Evolutionary conservation across 2,329 filamentous ascomycete species (phyloP).

Genomic region (Microdochium paspali): DNA sequence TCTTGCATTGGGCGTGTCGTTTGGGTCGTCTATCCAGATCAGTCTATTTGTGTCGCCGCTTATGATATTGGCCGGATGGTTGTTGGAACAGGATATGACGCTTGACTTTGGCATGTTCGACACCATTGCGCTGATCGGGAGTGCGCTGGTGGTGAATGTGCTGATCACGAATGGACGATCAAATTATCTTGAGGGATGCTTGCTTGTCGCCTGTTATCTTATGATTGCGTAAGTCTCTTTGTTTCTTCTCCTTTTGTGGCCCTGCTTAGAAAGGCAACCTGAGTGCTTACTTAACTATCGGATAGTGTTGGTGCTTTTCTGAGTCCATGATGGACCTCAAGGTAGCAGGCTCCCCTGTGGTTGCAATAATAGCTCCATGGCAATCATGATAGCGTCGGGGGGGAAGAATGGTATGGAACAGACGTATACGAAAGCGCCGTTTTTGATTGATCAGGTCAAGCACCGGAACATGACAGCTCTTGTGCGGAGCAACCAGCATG

Average conservation of each 20-base stretch:
- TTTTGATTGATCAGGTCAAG: too few species aligned
- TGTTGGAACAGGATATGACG: constrained; percentile 43
- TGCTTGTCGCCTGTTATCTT: constrained; percentile 43
- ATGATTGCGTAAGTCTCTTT: constrained; percentile 31
- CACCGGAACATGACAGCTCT: too few species aligned
- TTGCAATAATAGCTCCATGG: too few species aligned
- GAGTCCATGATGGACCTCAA: not conserved
- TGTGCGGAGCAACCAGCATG: too few species aligned
- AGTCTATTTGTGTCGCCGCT: constrained; percentile 51
- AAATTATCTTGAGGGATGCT: constrained; percentile 58
- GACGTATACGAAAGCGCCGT: too few species aligned
- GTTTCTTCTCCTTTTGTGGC: not conserved
- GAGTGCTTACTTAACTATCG: not conserved
- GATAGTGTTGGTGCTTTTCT: not conserved
- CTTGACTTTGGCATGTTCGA: constrained; percentile 69
- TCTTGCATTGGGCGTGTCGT: constrained; percentile 49
- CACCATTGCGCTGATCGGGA: constrained; percentile 62
- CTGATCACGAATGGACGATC: constrained; percentile 64
- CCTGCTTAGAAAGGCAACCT: not conserved
- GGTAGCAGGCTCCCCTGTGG: not conserved
- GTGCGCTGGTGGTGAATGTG: constrained; percentile 64
- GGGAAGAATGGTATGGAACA: too few species aligned
- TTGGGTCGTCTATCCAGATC: constrained; percentile 53
- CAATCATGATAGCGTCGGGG: too few species aligned
- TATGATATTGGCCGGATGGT: constrained; percentile 51